Base-by-base conservation (phyloP, 1,139 yeast genomes). In the Geotrichum restrictum region DNA sequence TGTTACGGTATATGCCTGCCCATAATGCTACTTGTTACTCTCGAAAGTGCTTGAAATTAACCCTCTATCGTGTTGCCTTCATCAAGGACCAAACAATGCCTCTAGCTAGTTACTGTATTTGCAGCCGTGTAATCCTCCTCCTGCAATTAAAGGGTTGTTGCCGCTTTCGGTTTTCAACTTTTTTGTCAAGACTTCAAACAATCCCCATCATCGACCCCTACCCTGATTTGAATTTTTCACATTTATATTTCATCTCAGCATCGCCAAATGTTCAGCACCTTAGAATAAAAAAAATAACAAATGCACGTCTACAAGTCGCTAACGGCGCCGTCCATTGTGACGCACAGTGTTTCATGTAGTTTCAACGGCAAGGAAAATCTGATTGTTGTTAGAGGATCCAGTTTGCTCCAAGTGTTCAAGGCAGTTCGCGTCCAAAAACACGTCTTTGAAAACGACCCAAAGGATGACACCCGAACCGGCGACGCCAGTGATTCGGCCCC, bases 231-330 rank as follows among this genome's bases (percentile, higher is more conserved):
- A 21, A 29, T n/a, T 21, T 43, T 45, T 37, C 33, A 45, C 19
- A 1, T 42, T 32, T 34, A n/a, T 19, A 2, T 33, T 11, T 16
- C 27, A 2, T 14, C 14, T 31, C 33, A 11, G 14, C 37, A 27
- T 16, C 45, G 4, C 36, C 45, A n/a, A 41, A 18, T 16, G 2
- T 27, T 41, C 37, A 31, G 18, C 45, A 22, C 47, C 31, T 18
- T 18, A 18, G 7, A 13, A 38, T 13, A 19, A 14, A 18, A 6
- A 2, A 19, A 14, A 18, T 2, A 2, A 7, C 45, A 3, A 49
- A 88, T 91, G 98, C 91, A 89, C 64, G 85, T 87, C 16, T 88
- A 85, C 69, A 82, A 84, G 60, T 93, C 87, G 68, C 76, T 89
- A 62, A 76, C 88, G 48, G 87, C 83, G 60, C 96, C 97, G 2